phyloP scores from a whole-genome alignment of 164 flowering plant genomes.

The Chloranthus sessilifolius region DNA sequence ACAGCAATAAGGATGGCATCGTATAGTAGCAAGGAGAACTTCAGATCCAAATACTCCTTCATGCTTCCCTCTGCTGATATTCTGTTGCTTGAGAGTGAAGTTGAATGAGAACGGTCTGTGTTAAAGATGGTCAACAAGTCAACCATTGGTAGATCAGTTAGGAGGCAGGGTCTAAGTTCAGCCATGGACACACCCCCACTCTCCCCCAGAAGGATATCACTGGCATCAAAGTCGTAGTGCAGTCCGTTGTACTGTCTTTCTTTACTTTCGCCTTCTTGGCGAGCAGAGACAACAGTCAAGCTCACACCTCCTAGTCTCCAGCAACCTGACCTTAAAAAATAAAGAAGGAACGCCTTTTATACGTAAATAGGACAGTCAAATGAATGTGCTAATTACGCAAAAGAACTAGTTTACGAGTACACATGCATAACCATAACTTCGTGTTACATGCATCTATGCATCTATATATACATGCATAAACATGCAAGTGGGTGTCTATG shows the following conservation, averaged over 20 bases:
- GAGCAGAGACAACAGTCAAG: slow-evolving; percentile 28
- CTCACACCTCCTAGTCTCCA: slow-evolving; percentile 73
- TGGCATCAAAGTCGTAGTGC: slow-evolving; percentile 43
- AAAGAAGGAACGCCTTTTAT: not conserved
- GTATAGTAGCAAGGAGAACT: slow-evolving; percentile 65
- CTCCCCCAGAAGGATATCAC: slow-evolving; percentile 68
- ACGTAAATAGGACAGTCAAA: not conserved
- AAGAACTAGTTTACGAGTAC: not conserved
- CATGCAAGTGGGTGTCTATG: not conserved
- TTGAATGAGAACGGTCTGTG: slow-evolving; percentile 13
- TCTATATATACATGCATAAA: not conserved
- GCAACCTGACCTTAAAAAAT: slow-evolving; percentile 52
- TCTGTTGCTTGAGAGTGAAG: slow-evolving; percentile 4
- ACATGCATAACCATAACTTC: not conserved
- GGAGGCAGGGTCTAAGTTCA: slow-evolving; percentile 61
- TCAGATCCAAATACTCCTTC: slow-evolving; percentile 74
- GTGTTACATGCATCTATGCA: not conserved
- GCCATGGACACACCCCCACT: slow-evolving; percentile 50
- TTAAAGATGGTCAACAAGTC: slow-evolving; percentile 22
- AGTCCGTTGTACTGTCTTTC: slow-evolving; percentile 16
- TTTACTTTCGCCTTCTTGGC: slow-evolving; percentile 22
- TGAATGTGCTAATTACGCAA: not conserved
- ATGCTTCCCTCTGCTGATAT: slow-evolving; percentile 64
- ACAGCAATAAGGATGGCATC: slow-evolving; percentile 50
- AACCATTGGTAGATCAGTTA: slow-evolving; percentile 32